Conservation (phyloP, 306 rosid genomes). For the Castanospermum australe region DNA sequence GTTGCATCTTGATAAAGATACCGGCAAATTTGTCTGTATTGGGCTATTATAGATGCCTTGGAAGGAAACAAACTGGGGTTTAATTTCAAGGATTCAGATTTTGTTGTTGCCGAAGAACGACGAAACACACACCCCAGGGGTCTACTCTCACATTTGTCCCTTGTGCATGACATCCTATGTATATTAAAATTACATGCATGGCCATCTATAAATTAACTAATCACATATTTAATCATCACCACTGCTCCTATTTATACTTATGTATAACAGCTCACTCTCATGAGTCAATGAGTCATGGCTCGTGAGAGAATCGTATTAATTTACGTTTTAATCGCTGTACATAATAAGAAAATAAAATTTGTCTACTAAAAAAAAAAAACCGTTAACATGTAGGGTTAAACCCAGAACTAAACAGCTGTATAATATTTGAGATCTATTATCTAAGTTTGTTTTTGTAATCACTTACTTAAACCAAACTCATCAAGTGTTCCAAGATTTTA, state of each 20-base stretch:
- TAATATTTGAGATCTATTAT: not conserved
- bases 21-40: conserved; percentile 41
- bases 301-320: conserved; percentile 3
- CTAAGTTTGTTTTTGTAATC: not conserved
- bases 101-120: conserved; percentile 56
- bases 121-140: conserved; percentile 44
- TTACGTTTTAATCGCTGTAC: not conserved
- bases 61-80: conserved; percentile 37
- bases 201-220: conserved; percentile 19
- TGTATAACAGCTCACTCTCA: conserved; percentile 51
- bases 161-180: conserved; percentile 24
- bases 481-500: conserved; percentile 31
- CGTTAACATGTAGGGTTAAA: not conserved
- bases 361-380: not conserved
- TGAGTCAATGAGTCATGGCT: conserved; percentile 18
- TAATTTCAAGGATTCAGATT: conserved; percentile 64
- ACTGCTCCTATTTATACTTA: not conserved
- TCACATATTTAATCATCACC: conserved; percentile 14
- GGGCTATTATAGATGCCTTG: conserved; percentile 1
- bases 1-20: conserved; percentile 33
- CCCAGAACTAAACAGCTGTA: not conserved
- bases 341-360: not conserved
- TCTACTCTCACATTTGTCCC: conserved; percentile 55
- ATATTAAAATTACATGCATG: conserved; percentile 18
- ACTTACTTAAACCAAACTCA: not conserved